Base-by-base conservation (phyloP, 1,139 yeast genomes). In the Arxiozyma bovina region DNA sequence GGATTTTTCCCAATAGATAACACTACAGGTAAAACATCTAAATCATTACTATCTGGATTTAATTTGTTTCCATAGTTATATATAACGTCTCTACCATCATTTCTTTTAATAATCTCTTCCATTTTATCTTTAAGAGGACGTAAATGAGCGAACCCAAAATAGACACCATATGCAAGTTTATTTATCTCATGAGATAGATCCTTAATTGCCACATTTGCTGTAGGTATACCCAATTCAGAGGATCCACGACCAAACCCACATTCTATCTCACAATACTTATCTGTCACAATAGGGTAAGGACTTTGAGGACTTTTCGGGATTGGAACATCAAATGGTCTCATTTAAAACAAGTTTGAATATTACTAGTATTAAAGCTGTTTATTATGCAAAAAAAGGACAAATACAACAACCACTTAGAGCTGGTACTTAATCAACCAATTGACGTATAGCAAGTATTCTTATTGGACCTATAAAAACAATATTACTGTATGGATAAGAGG, bases 1-100 rank as follows among this genome's bases (percentile, higher is more conserved):
- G 99, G 99, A 67, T 93, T 94, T 88, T 90, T 89, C 1, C 99
- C 99, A 30, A 94, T 79, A 21, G 96, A 88, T 88, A 91, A 85
- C 22, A 91, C 98, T 85, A 90, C 89, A 0, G 97, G 97, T 34
- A 82, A 74, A 0, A 70, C 71, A 18, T 70, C 71, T 21, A 74
- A 63, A 50, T 79, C 80, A 17, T 60, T 61, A 34, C 55, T 61
- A 15, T 75, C 77, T 0, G 61, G 66, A 1, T 62, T 56, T 45
- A 89, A 69, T 21, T 70, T 64, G 11, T 72, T 63, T 0, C 97
- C 97, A 65, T 81, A 81, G 60, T 83, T 84, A 67, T 83, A 79
- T 56, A 73, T 70, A 44, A 87, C 78, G 57, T 79, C 66, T 53
- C 74, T 63, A 1, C 73, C 73, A 56, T 68, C 67, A 22, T 61